These are phyloP conservation scores for Phlebiopsis gigantea DNA, from an alignment of 768 basidiomycete genomes.

Conservation along the genomic window DNA sequence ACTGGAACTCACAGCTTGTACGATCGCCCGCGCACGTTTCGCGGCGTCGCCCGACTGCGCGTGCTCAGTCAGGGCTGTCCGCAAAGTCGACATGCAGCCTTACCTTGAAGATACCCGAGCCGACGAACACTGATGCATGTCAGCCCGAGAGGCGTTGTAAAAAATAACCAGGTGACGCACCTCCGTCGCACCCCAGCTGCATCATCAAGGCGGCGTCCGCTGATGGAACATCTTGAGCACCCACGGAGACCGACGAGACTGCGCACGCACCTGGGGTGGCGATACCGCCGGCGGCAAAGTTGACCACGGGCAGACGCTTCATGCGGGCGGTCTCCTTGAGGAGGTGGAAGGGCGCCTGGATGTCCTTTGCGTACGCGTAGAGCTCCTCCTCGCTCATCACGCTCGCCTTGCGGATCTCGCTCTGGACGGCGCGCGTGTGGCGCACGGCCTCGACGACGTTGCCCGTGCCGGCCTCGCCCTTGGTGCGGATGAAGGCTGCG, in stretches of 20 bases:
- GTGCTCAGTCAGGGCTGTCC: neutral
- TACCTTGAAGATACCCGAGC: constrained; percentile 94
- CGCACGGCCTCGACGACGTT: constrained; percentile 93
- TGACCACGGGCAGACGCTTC: constrained; percentile 92
- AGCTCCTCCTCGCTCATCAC: constrained; percentile 95
- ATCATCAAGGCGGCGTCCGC: constrained; percentile 99
- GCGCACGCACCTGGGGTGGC: constrained; percentile 71
- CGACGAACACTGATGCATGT: constrained; percentile 76
- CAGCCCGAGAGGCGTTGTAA: constrained; percentile 10
- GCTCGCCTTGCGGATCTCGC: constrained; percentile 80
- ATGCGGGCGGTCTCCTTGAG: constrained; percentile 93
- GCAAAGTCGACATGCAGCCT: constrained; percentile 22
- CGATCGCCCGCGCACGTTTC: constrained; percentile 91
- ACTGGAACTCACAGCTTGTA: constrained; percentile 70
- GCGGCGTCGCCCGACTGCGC: constrained; percentile 85
- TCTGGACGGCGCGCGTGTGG: constrained; percentile 78
- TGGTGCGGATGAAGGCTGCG: constrained; percentile 97
- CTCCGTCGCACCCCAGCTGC: constrained; percentile 96
- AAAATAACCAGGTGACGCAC: constrained; percentile 37
- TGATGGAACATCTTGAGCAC: constrained; percentile 22
- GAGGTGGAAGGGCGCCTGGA: constrained; percentile 90
- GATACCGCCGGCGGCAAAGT: constrained; percentile 93
- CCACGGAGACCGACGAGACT: neutral
- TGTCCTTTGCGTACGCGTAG: constrained; percentile 87
- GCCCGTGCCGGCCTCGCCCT: constrained; percentile 88